phyloP scores from a whole-genome alignment of 2,329 filamentous ascomycete species.

The Fusarium oligoseptatum region DNA sequence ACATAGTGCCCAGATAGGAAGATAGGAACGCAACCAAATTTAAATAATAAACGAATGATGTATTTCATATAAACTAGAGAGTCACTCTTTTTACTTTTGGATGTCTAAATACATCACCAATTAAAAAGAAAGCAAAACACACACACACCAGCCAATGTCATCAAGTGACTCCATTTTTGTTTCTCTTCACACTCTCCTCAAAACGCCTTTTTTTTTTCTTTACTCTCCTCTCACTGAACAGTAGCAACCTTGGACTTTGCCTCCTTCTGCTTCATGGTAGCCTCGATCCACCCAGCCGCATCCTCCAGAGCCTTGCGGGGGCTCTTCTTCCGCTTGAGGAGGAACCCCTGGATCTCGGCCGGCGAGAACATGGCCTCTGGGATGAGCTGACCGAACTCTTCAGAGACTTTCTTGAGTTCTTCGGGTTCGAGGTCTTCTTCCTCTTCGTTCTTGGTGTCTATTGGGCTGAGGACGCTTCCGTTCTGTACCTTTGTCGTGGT shows the following conservation, averaged over 20 bases:
- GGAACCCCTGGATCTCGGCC: constrained; percentile 74
- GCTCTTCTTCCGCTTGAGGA: constrained; percentile 72
- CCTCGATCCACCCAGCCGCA: constrained; percentile 66
- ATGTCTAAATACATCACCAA: background rate
- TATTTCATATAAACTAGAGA: background rate
- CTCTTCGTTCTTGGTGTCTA: constrained; percentile 16
- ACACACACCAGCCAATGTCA: background rate
- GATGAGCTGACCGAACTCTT: constrained; percentile 65
- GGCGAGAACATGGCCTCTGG: constrained; percentile 67
- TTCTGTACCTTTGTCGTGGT: constrained; percentile 13
- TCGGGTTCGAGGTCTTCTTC: constrained; percentile 49
- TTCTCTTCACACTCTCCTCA: background rate
- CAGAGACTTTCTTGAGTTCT: constrained; percentile 61
- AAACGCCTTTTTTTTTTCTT: background rate
- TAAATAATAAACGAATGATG: background rate
- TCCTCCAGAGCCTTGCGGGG: constrained; percentile 68
- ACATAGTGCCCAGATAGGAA: background rate
- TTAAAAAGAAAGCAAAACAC: background rate
- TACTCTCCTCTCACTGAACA: constrained; percentile 56
- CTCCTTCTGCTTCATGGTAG: constrained; percentile 64
- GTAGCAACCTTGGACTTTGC: constrained; percentile 61
- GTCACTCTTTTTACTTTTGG: background rate
- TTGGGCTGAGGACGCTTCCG: constrained; percentile 15
- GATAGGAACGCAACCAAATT: background rate
- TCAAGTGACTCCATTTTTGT: background rate